Evolutionary conservation across 257 asterid species (phyloP).

Genomic region (Solanum tacnaense): DNA sequence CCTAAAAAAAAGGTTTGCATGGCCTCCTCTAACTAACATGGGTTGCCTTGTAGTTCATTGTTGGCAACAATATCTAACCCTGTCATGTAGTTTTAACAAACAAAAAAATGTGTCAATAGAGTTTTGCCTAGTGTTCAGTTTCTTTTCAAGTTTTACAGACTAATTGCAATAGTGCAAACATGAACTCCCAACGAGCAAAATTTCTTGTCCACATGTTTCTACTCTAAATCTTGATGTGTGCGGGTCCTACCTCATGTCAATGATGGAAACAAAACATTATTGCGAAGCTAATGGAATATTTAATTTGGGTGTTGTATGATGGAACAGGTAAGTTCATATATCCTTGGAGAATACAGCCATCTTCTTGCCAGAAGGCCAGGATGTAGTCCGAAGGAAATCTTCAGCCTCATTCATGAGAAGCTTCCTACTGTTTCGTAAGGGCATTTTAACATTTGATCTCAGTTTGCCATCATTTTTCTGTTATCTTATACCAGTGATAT

Average conservation of each 20-base stretch:
- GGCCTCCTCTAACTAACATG: not conserved
- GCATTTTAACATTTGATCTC: constrained; percentile 1
- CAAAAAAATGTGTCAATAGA: not conserved
- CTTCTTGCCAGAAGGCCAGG: constrained; percentile 92
- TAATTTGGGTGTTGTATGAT: constrained; percentile 2
- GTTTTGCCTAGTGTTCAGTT: not conserved
- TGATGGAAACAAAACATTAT: not conserved
- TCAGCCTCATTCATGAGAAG: constrained; percentile 76
- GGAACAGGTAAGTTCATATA: constrained; percentile 76
- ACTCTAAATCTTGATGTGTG: not conserved
- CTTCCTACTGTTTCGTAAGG: constrained; percentile 93
- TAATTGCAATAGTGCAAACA: not conserved
- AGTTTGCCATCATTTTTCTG: constrained; percentile 7
- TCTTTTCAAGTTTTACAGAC: not conserved
- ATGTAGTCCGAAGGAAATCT: constrained; percentile 80
- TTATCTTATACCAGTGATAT: constrained; percentile 9
- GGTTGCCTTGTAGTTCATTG: not conserved
- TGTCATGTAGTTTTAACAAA: not conserved
- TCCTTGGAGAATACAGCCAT: constrained; percentile 96
- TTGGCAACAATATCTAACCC: not conserved
- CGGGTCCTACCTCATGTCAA: not conserved
- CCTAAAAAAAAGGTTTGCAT: not conserved
- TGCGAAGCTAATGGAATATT: not conserved
- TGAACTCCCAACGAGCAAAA: not conserved
- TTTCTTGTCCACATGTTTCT: not conserved